phyloP scores from a whole-genome alignment of 2,329 filamentous ascomycete species.

The Arachnomyces sp. region DNA sequence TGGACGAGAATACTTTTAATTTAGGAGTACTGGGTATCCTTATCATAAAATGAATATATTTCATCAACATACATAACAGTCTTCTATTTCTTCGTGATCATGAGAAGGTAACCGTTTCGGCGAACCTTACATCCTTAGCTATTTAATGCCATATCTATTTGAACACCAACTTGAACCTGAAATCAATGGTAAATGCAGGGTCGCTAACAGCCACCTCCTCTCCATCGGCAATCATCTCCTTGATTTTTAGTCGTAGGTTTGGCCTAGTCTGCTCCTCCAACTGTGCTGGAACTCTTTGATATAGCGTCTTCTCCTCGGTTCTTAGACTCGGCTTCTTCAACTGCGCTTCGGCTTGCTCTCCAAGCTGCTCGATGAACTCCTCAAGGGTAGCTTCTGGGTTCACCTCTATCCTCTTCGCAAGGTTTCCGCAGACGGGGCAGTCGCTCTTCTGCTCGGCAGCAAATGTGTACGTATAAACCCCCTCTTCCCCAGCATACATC shows the following conservation, averaged over 20 bases:
- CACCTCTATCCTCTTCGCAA: slow-evolving; percentile 66
- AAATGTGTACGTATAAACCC: slow-evolving; percentile 96
- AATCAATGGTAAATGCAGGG: slow-evolving; percentile 72
- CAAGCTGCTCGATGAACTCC: slow-evolving; percentile 77
- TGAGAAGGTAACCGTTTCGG: slow-evolving; percentile 2
- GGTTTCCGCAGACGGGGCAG: slow-evolving; percentile 85
- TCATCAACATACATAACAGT: too few relatives aligned
- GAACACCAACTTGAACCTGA: slow-evolving; percentile 51
- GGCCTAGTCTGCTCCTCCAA: slow-evolving; percentile 76
- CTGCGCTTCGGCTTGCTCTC: slow-evolving; percentile 77
- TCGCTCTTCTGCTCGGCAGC: slow-evolving; percentile 89
- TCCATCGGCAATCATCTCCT: slow-evolving; percentile 67
- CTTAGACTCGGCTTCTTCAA: slow-evolving; percentile 88
- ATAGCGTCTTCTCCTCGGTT: slow-evolving; percentile 72
- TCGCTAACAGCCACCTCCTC: slow-evolving; percentile 91
- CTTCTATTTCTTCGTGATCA: slow-evolving; percentile 13
- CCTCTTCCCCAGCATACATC: slow-evolving; percentile 97
- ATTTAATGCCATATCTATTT: slow-evolving; percentile 16
- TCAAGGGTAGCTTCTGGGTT: slow-evolving; percentile 64
- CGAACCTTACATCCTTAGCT: background rate
- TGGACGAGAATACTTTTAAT: slow-evolving; percentile 5
- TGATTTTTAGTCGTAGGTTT: slow-evolving; percentile 71
- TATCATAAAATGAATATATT: background rate
- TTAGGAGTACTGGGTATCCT: slow-evolving; percentile 11
- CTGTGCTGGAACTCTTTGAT: slow-evolving; percentile 75